Base-by-base conservation (phyloP, 305 asterid genomes). In the Salvia sclarea region DNA sequence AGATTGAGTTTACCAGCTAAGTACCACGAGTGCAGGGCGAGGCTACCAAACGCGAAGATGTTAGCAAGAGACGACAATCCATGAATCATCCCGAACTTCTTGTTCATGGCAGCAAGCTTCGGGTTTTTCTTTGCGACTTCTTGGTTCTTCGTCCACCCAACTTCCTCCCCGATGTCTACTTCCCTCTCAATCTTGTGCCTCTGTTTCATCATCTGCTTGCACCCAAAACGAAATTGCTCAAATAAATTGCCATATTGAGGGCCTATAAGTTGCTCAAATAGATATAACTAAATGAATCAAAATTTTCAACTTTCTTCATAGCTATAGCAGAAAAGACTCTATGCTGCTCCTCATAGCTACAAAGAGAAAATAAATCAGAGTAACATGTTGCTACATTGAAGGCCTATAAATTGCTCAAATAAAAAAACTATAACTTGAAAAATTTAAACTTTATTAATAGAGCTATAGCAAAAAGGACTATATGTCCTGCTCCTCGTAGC, bases 41-140 rank as follows among this genome's bases (percentile, higher is more conserved):
- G 97, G 83, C 95, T 82, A 33, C 96, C 97, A 25, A 94, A 91
- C 24, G 98, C 77, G 48, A 89, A 31, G 71, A 94, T 89, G 72
- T 94, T 94, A 13, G 97, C 88, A 65, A 94, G 97, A 61, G 98
- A 94, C 55, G 98, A 94, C 50, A 94, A 81, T 6, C 98, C 98
- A 62, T 94, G 98, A 73, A 94, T 86, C 97, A 94, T 91, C 40
- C 97, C 97, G 28, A 90, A 93, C 58, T 90, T 91, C 89, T 88
- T 91, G 97, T 94, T 94, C 98, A 94, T 88, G 57, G 95, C 74
- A 59, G 91, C 88, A 68, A 91, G 96, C 83, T 91, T 85, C 8
- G 96, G 97, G 25, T 89, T 89, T 40, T 55, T 85, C 89, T 89
- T 89, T 25, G 97, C 97, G n/a, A 71, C 96, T 78, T 89, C 88